Conservation (phyloP, 495 filamentous ascomycete genomes). For the Xylaria grammica region DNA sequence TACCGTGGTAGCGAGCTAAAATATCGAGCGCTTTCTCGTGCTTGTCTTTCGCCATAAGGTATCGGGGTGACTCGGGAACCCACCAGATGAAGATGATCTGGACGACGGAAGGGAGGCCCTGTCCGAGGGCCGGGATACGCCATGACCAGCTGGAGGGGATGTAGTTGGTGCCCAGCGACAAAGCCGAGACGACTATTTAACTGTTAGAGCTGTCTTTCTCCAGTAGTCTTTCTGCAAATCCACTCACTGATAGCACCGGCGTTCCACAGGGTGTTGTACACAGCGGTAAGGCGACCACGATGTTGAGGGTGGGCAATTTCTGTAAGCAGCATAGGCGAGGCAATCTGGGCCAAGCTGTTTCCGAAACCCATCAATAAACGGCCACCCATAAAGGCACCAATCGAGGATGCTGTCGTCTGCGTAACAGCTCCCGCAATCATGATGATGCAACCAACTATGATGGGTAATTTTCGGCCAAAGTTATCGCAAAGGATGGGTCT, state of each 20-base stretch:
- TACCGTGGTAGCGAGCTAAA: constrained; percentile 62
- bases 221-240: not conserved
- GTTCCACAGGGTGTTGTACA: constrained; percentile 72
- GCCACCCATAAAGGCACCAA: constrained; percentile 50
- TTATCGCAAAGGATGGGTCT: constrained; percentile 66
- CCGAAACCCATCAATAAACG: constrained; percentile 63
- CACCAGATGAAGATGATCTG: constrained; percentile 62
- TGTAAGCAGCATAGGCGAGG: constrained; percentile 67
- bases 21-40: constrained; percentile 65
- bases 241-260: constrained; percentile 55
- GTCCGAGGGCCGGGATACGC: constrained; percentile 59
- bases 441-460: constrained; percentile 65
- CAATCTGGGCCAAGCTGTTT: constrained; percentile 63
- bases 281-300: constrained; percentile 66
- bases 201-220: not conserved
- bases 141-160: constrained; percentile 56
- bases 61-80: constrained; percentile 67
- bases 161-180: constrained; percentile 56
- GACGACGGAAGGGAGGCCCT: constrained; percentile 55
- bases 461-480: constrained; percentile 64
- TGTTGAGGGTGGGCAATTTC: constrained; percentile 72
- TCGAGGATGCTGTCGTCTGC: constrained; percentile 56
- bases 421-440: constrained; percentile 67
- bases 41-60: constrained; percentile 67
- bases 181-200: constrained; percentile 51